Evolutionary conservation across 257 asterid species (phyloP).

Genomic region (Eucommia ulmoides): DNA sequence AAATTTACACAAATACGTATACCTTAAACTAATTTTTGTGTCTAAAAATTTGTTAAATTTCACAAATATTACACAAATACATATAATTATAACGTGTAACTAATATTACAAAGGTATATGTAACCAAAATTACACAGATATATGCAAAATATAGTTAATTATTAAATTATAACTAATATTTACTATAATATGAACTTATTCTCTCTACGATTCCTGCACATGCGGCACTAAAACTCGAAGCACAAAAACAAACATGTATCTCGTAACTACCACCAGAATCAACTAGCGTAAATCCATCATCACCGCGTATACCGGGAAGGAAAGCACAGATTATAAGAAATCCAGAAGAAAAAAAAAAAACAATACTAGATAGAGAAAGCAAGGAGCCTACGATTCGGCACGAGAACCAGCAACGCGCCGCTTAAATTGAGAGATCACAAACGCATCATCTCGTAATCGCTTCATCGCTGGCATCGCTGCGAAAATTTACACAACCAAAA

Average conservation of each 20-base stretch:
- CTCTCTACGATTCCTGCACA: too few relatives aligned
- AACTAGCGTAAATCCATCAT: background rate
- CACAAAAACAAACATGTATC: too few relatives aligned
- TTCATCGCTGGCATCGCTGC: conserved; percentile 86
- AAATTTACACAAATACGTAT: too few relatives aligned
- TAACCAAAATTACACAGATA: conserved; percentile 20
- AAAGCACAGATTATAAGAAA: background rate
- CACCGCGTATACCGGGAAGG: too few relatives aligned
- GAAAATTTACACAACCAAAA: too few relatives aligned
- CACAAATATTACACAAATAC: background rate
- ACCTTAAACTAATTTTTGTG: too few relatives aligned
- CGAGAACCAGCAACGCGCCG: conserved; percentile 70
- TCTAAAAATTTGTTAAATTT: too few relatives aligned
- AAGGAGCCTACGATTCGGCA: conserved; percentile 68
- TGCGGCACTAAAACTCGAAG: too few relatives aligned
- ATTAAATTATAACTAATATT: too few relatives aligned
- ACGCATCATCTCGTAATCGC: conserved; percentile 71
- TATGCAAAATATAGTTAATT: too few relatives aligned
- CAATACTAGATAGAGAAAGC: background rate
- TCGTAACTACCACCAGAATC: background rate
- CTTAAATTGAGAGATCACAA: conserved; percentile 59
- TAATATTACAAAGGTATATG: conserved; percentile 5
- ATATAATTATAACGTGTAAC: conserved; percentile 18
- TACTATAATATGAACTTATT: too few relatives aligned
- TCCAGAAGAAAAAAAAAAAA: background rate